Conservation (phyloP, 257 asterid genomes). For the Nicotiana tomentosiformis region DNA sequence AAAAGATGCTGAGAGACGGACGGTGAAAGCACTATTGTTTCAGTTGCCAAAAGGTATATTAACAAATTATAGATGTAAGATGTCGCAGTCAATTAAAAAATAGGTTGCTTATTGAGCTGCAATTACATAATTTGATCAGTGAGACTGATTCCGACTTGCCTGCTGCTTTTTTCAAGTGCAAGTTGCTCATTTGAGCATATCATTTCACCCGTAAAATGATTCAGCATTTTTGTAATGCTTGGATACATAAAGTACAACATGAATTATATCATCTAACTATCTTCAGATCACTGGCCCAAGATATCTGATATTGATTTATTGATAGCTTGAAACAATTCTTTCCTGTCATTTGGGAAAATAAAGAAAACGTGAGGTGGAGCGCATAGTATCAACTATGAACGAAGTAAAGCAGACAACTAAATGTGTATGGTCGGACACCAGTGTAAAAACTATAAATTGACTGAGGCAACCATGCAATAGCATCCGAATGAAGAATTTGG, state of each 20-base stretch:
- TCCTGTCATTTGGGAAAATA: conserved; percentile 25
- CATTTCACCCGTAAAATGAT: background rate
- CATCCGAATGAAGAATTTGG: background rate
- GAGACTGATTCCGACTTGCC: background rate
- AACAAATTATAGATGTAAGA: background rate
- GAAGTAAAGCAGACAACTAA: background rate
- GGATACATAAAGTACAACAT: background rate
- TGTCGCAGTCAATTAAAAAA: background rate
- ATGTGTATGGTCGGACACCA: background rate
- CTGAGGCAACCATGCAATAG: background rate
- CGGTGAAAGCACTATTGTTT: background rate
- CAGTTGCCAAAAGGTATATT: background rate
- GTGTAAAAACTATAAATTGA: background rate
- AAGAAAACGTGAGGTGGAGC: background rate
- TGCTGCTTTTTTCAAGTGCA: background rate
- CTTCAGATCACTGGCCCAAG: conserved; percentile 45
- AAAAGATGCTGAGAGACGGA: background rate
- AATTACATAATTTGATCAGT: background rate
- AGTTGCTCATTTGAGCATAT: background rate
- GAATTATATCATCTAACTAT: background rate
- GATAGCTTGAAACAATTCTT: conserved; percentile 51
- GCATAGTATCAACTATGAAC: background rate
- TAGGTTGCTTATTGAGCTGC: background rate
- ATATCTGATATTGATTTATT: conserved; percentile 53
- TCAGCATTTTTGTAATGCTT: background rate